Conservation (phyloP, 208 protist genomes). For the Lotmaria passim region DNA sequence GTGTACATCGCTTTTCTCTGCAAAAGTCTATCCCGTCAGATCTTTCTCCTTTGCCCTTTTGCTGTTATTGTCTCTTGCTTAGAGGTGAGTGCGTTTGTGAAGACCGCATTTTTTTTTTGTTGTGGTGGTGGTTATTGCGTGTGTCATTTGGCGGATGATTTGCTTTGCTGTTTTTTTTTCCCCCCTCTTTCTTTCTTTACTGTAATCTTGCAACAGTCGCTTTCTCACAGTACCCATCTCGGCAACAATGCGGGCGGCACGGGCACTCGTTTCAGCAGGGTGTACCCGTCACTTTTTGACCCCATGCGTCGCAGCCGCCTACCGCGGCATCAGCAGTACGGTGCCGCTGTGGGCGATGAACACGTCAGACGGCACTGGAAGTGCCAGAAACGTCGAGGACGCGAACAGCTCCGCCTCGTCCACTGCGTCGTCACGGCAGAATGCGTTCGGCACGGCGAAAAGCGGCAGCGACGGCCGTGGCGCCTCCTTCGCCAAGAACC, state of each 20-base stretch:
- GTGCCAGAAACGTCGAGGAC: no score
- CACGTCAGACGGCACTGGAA: neutral
- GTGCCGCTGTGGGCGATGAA: neutral
- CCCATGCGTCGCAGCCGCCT: neutral
- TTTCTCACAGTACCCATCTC: no score
- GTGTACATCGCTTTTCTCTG: no score
- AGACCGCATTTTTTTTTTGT: no score
- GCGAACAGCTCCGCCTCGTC: neutral
- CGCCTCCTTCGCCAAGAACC: conserved; percentile 14
- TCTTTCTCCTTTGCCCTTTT: no score
- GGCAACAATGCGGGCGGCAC: neutral
- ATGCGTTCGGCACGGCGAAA: neutral
- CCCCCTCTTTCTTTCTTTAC: neutral
- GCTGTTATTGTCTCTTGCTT: no score
- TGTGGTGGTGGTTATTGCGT: no score
- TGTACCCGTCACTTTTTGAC: neutral
- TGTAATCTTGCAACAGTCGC: no score
- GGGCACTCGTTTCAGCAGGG: neutral
- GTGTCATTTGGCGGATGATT: no score
- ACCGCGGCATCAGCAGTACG: conserved; percentile 3
- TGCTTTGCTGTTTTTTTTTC: neutral
- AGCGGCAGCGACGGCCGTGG: neutral
- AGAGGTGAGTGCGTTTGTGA: no score
- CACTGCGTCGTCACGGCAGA: neutral
- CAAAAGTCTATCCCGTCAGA: no score